Evolutionary conservation across 768 basidiomycete species (phyloP), one percentile per base, ranked within the genome.

Genomic region (Steccherinum ochraceum): DNA sequence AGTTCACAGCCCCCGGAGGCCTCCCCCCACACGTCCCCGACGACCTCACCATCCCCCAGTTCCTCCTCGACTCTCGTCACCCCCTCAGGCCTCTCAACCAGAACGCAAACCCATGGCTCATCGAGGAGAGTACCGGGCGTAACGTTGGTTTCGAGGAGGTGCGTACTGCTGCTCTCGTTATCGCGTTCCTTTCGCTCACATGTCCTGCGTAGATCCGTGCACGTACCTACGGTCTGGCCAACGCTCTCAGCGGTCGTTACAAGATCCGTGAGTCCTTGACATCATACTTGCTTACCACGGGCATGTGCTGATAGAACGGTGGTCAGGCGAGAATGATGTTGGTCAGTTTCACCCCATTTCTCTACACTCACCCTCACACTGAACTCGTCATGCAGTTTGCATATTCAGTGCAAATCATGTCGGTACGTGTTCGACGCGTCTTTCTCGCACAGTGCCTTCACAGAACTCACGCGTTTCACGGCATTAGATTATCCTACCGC

Each of bases 351-450:
- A 35, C 7, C 30, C 30, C 16, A 16, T 7, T 35, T 45, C 35
- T 12, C 26, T 5, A 5, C 10, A 23, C 16, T 20, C 16, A 41
- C 26, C 45, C 10, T 44, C 41, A 24, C 46, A 2, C 12, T 5
- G 5, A 26, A 4, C 27, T n/a, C 21, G 20, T 19, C 20, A 12
- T 11, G 20, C 55, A 86, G 85, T 84, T 10, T 69, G 84, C 50
- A 63, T 87, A 26, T 86, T 80, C 63, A 82, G 83, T 56, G 73
- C 80, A 21, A 88, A 76, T 51, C 63, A 60, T 42, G 35, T 61
- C 41, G 55, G 60, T 60, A 23, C 19, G 58, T 54, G 3, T 19
- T 51, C 42, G n/a, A n/a, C n/a, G n/a, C n/a, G n/a, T n/a, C n/a
- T n/a, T n/a, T n/a, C n/a, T n/a, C n/a, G n/a, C n/a, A n/a, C n/a